A percentile compares a stretch with the other conserved stretches of the same genome.
phyloP scores from a whole-genome alignment of 2,329 filamentous ascomycete genomes.

The Diplodia corticola region DNA sequence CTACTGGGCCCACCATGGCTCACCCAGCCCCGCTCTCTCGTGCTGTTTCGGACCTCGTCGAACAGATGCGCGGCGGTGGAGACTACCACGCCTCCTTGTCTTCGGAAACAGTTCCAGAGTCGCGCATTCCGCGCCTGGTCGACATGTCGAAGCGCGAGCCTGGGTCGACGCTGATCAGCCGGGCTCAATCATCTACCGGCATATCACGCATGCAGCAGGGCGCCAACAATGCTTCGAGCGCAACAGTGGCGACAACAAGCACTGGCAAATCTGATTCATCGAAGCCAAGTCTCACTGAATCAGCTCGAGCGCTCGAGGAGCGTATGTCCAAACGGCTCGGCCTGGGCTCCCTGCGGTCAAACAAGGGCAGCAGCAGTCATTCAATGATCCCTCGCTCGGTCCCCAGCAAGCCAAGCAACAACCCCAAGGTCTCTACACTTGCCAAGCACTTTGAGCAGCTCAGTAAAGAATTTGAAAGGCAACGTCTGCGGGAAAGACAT shows the following conservation, averaged over 20 bases:
- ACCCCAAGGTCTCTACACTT: conserved; percentile 83
- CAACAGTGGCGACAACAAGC: conserved; percentile 26
- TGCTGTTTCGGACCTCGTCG: conserved; percentile 18
- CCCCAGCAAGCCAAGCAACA: conserved; percentile 65
- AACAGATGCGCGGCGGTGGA: conserved; percentile 9
- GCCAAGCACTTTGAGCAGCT: conserved; percentile 96
- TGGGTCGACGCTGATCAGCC: conserved; percentile 28
- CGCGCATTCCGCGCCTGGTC: conserved; percentile 42
- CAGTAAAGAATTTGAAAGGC: conserved; percentile 93
- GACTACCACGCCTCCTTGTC: background rate
- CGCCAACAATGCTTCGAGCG: conserved; percentile 24
- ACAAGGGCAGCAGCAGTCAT: conserved; percentile 49
- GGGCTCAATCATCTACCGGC: conserved; percentile 37
- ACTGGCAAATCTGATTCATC: conserved; percentile 28
- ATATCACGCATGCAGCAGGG: conserved; percentile 16
- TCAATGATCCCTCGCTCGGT: conserved; percentile 90
- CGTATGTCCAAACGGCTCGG: conserved; percentile 74
- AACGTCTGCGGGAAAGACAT: conserved; percentile 81
- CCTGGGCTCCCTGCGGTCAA: conserved; percentile 63
- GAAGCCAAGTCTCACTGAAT: conserved; percentile 37
- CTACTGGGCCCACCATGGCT: background rate
- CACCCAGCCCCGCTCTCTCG: conserved; percentile 11
- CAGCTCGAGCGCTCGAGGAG: conserved; percentile 60
- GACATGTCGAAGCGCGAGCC: conserved; percentile 38
- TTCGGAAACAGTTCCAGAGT: conserved; percentile 28